Evolutionary conservation across 2,329 filamentous ascomycete genomes (phyloP), one percentile per base, ranked within the genome.

Genomic region (Monilinia aucupariae): DNA sequence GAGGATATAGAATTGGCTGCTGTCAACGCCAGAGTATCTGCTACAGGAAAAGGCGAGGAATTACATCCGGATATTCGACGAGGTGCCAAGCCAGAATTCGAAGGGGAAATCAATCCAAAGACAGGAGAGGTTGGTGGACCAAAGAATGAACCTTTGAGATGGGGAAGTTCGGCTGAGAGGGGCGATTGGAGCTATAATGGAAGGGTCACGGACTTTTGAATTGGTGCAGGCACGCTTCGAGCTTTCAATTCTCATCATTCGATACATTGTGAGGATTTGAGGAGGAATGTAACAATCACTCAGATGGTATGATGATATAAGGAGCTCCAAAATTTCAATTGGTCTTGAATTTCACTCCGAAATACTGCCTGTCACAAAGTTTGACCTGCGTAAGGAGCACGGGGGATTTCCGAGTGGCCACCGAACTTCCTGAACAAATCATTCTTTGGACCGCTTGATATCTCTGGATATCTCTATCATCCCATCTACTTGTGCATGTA

Each of bases 61-160:
- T 74, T 89, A 25, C 87, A 90, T 73, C 87, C 86, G 0, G 86
- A 91, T 74, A 78, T 93, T 63, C 81, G 88, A 67, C 80, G 86
- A 67, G 93, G 93, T 43, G 88, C 92, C 50, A 84, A 87, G 71
- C 92, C 94, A 1, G 93, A 97, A 78, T 99, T 99, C 71, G 87
- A 93, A 69, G 94, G 94, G 64, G 92, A 97, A 61, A 82, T 81
- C 62, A 97, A 99, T 75, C 94, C 94, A 3, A 89, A 88, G 80
- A 99, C 94, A 1, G 94, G 94, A 30, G 94, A 99, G 81, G 85
- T 97, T 13, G 94, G 94, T 7, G 94, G 94, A 0, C 94, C 94
- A 7, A 99, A 97, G 85, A 97, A 96, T 73, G 93, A 99, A 77
- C 94, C 94, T 59, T 73, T 97, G 74, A 80, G 92, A 70, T 97